Percentiles rank a stretch among this genome's conserved stretches.
Evolutionary conservation across 1,284 basidiomycete genomes (phyloP).

Genomic region (Porphyrellus sp.): DNA sequence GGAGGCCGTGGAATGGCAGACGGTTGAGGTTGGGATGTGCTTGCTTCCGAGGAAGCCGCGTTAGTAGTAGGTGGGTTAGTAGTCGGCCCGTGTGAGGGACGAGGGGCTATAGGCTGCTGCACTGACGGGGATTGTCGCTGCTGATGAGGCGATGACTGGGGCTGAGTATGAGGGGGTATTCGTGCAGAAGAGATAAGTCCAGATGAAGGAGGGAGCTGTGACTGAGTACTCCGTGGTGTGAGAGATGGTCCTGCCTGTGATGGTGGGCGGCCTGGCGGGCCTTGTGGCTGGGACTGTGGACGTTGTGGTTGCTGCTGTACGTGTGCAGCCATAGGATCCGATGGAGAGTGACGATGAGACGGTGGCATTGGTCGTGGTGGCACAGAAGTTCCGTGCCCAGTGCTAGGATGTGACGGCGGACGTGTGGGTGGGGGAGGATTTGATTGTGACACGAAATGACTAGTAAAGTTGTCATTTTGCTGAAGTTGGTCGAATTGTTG

Average conservation of each 20-base stretch:
- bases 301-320: slow-evolving; percentile 42
- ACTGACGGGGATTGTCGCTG: slow-evolving; percentile 36
- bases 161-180: slow-evolving; percentile 34
- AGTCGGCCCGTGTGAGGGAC: slow-evolving; percentile 32
- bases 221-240: slow-evolving; percentile 36
- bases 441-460: slow-evolving; percentile 35
- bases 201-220: slow-evolving; percentile 38
- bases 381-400: slow-evolving; percentile 31
- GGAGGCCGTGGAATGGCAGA: slow-evolving; percentile 21
- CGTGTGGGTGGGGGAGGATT: slow-evolving; percentile 39
- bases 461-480: slow-evolving; percentile 33
- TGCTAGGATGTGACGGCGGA: slow-evolving; percentile 45
- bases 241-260: slow-evolving; percentile 37
- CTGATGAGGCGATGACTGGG: slow-evolving; percentile 35
- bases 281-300: slow-evolving; percentile 50
- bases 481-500: slow-evolving; percentile 56
- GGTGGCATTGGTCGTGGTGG: slow-evolving; percentile 35
- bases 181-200: slow-evolving; percentile 28
- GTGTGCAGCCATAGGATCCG: slow-evolving; percentile 39
- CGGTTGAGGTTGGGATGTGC: slow-evolving; percentile 29
- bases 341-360: slow-evolving; percentile 43
- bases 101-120: slow-evolving; percentile 39
- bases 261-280: slow-evolving; percentile 37
- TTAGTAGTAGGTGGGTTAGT: slow-evolving; percentile 22
- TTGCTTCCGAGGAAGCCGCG: slow-evolving; percentile 27